A percentile compares a stretch with the other conserved stretches of the same genome.
phyloP scores from a whole-genome alignment of 208 protist genomes.

The Trichomonas tenax region DNA sequence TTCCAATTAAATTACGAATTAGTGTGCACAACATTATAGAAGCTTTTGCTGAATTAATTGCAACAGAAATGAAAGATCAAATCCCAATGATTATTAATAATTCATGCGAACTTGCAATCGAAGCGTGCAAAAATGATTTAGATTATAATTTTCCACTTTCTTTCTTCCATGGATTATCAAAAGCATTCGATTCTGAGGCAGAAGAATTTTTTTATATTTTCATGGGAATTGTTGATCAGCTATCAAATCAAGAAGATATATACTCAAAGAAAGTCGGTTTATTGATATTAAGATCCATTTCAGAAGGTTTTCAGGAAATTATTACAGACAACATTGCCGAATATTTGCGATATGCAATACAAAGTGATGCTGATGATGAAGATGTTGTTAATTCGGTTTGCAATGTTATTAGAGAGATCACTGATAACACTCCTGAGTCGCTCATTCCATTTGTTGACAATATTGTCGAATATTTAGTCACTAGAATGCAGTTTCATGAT shows the following conservation, averaged over 20 bases:
- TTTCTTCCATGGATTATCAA: background rate
- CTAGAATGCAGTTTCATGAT: background rate
- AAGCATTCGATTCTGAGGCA: background rate
- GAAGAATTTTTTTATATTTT: background rate
- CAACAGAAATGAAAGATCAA: background rate
- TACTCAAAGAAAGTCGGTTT: background rate
- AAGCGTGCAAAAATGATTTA: background rate
- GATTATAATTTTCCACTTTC: background rate
- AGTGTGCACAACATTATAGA: background rate
- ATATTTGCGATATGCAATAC: background rate
- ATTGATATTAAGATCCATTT: background rate
- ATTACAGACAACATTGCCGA: background rate
- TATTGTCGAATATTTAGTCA: background rate
- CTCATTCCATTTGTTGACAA: background rate
- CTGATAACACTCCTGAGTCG: background rate
- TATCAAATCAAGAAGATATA: background rate
- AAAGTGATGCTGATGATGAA: background rate
- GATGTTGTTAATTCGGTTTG: background rate
- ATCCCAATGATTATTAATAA: background rate
- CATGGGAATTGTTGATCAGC: background rate
- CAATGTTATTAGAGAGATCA: background rate
- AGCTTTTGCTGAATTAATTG: background rate
- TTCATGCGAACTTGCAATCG: background rate
- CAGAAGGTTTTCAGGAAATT: background rate
- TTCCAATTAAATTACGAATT: background rate